Evolutionary conservation across 2,329 filamentous ascomycete genomes (phyloP).

Genomic region (Trichoderma gracile): DNA sequence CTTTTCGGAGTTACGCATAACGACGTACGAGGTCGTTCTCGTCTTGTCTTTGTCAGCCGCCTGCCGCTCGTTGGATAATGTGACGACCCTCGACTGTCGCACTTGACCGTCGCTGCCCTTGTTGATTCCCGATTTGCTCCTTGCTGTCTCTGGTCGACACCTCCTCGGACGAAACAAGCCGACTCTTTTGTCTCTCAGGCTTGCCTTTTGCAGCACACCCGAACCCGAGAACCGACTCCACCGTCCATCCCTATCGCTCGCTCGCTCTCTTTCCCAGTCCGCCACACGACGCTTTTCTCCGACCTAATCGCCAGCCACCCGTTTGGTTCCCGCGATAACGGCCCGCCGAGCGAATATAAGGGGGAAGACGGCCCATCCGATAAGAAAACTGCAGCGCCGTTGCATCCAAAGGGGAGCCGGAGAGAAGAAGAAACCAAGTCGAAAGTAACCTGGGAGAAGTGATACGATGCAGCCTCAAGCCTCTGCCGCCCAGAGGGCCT

Average conservation of each 20-base stretch:
- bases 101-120: neutral
- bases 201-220: too few relatives aligned
- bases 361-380: conserved; percentile 1
- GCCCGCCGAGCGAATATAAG: conserved; percentile 8
- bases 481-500: conserved; percentile 50
- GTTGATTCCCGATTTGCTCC: neutral
- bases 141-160: neutral
- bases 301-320: conserved; percentile 19
- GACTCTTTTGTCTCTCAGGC: neutral
- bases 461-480: conserved; percentile 52
- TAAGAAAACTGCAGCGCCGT: neutral
- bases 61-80: conserved; percentile 25
- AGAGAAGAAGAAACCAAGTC: neutral
- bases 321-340: conserved; percentile 16
- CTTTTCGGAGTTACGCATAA: neutral
- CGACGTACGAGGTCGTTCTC: neutral
- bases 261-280: neutral
- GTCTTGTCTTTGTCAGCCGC: conserved; percentile 2
- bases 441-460: neutral
- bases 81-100: neutral
- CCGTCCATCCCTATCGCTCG: neutral
- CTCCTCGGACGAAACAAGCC: neutral
- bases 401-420: neutral
- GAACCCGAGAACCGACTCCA: neutral
- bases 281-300: conserved; percentile 12